Percentiles rank a stretch among this genome's conserved stretches.
These are phyloP conservation scores for Magnusiomyces ingens DNA, from an alignment of 1,139 yeast genomes.

Conservation along the genomic window DNA sequence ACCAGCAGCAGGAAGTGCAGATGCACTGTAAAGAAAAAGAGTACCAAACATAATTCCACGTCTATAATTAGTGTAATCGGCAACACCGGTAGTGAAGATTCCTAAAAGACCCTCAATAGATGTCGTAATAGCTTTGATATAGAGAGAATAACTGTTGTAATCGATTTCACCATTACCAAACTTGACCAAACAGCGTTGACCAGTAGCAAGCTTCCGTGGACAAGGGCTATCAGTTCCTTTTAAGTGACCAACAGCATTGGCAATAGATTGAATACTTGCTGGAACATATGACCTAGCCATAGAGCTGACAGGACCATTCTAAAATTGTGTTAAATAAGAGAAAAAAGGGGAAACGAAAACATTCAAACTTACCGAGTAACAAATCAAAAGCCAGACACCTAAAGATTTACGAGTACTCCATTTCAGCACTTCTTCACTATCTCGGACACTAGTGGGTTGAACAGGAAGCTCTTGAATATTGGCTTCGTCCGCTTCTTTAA, in stretches of 20 bases:
- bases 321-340: background rate
- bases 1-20: conserved; percentile 40
- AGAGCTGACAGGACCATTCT: conserved; percentile 42
- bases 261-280: conserved; percentile 40
- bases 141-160: conserved; percentile 35
- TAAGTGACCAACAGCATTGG: conserved; percentile 33
- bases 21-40: conserved; percentile 34
- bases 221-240: conserved; percentile 28
- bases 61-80: conserved; percentile 40
- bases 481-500: background rate
- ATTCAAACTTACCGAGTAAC: conserved; percentile 23
- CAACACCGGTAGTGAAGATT: conserved; percentile 39
- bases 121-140: conserved; percentile 38
- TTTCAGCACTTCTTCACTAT: conserved; percentile 5
- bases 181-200: conserved; percentile 31
- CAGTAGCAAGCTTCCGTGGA: conserved; percentile 33
- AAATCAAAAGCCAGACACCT: conserved; percentile 32
- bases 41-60: conserved; percentile 35
- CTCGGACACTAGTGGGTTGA: background rate
- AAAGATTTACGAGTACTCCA: conserved; percentile 17
- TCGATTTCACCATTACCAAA: conserved; percentile 38
- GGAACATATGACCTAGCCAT: conserved; percentile 42
- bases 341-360: background rate
- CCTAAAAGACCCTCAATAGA: conserved; percentile 39
- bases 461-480: background rate